Base-by-base conservation (phyloP, 768 basidiomycete genomes). In the Leucocoprinus sp. region DNA sequence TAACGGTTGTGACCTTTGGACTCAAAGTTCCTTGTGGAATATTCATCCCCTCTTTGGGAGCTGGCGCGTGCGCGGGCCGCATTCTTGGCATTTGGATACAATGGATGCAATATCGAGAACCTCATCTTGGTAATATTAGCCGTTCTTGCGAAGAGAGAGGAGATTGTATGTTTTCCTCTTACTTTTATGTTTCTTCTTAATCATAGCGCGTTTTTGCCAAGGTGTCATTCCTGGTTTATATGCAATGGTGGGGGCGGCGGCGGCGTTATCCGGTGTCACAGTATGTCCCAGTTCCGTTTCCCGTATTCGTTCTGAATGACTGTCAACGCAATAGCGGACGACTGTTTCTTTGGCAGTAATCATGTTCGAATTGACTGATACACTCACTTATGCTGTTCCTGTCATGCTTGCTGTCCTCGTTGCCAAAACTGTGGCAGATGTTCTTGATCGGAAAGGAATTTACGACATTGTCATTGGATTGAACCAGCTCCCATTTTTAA, bases 401-500 rank as follows among this genome's bases (percentile, higher is more conserved):
- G 80, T 93, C 48, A 93, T 93, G 90, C 64, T 93, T 34, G 70
- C 80, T 12, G 78, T 99, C 12, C 75, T 98, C 17, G 84, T 93
- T 14, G 89, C 89, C 18, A 95, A 93, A 68, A 91, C 88, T 0
- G 78, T 90, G 0, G 91, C 90, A 6, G 91, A 93, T 59, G 80
- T 81, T 1, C 61, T 96, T 45, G 87, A 93, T 60, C 88, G 88
- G 2, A 91, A 93, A 57, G 93, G 93, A 7, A 97, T 99, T 45
- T 99, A 97, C 58, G 96, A 99, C 61, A 76, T 98, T 28, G 91
- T 91, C 47, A 98, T 97, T 45, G 90, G 93, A 70, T 73, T 97
- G 21, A 78, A 79, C 34, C 82, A 93, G 60, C 74, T 98, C 8
- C 96, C 96, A 0, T 98, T 91, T 60, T 76, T 99, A 49, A 91